Base-by-base conservation (phyloP, 1,284 basidiomycete genomes). In the Blastosporella zonata region DNA sequence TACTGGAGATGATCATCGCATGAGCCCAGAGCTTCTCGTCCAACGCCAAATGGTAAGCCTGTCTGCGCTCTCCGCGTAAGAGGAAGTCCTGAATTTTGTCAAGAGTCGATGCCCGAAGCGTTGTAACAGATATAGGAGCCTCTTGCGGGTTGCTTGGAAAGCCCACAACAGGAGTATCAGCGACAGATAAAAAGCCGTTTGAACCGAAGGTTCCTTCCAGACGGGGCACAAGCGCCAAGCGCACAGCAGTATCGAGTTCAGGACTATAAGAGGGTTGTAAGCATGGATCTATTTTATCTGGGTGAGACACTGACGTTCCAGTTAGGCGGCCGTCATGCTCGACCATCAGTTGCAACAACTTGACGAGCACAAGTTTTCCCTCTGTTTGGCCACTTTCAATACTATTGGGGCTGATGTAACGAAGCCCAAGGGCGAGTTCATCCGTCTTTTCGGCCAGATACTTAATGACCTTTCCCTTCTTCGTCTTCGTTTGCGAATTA, bases 1-100 rank as follows among this genome's bases (percentile, higher is more conserved):
- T 89, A 62, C 91, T 95, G 6, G 97, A 86, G 53, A 99, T 95
- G 40, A 98, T 73, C 79, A 99, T 84, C 0, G 97, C 97, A 66
- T 99, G 97, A 1, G 93, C 85, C 94, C 95, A 99, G 23, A 99
- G 70, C 58, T 82, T 87, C 63, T 94, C 81, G 52, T 93, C 85
- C 22, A 93, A 75, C 3, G 97, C 96, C 62, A 86, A 93, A 50
- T 87, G 84, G 59, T 93, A 93, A 0, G 97, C 97, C 55, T 88
- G 82, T 21, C 82, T 81, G 49, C 91, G 87, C 57, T 97, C 85
- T 12, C 97, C 97, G 38, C 82, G 78, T 6, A 93, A 68, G 9
- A 97, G 75, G 48, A 91, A 79, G 23, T 79, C 77, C 54, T 93
- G 85, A 47, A 97, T 86, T 60, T 84, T 84, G 58, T 86, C 81